Conservation (phyloP, 2,329 filamentous ascomycete genomes). For the Colletotrichum eremochloae region DNA sequence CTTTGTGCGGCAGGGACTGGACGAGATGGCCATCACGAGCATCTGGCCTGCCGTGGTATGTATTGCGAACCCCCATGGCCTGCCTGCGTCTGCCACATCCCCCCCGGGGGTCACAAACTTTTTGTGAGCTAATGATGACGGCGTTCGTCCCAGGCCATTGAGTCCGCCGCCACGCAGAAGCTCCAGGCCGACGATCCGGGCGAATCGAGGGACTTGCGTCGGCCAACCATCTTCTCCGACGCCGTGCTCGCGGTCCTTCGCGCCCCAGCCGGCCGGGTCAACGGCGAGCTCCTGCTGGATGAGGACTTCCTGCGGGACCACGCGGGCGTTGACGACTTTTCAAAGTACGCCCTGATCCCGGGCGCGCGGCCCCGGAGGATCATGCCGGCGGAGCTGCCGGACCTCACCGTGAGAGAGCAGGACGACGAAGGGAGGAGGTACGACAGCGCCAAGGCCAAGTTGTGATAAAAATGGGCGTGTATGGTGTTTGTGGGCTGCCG, state of each 20-base stretch:
- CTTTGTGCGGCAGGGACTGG: slow-evolving; percentile 74
- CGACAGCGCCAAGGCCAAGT: slow-evolving; percentile 69
- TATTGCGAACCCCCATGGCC: not conserved
- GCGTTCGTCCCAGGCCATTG: slow-evolving; percentile 64
- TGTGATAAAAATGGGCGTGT: slow-evolving; percentile 47
- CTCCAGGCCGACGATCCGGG: slow-evolving; percentile 60
- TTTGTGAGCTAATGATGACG: not conserved
- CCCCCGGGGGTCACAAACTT: too few species aligned
- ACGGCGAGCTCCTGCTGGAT: slow-evolving; percentile 80
- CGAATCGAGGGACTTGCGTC: slow-evolving; percentile 72
- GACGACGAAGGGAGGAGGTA: slow-evolving; percentile 81
- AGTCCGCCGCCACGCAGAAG: slow-evolving; percentile 79
- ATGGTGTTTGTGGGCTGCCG: too few species aligned
- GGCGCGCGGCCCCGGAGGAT: slow-evolving; percentile 78
- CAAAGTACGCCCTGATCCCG: slow-evolving; percentile 76
- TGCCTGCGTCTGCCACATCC: not conserved
- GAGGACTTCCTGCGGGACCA: slow-evolving; percentile 82
- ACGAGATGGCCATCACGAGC: slow-evolving; percentile 81
- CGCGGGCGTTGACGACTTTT: slow-evolving; percentile 77
- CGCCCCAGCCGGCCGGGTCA: slow-evolving; percentile 72
- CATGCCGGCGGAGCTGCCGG: slow-evolving; percentile 79
- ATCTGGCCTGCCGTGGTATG: slow-evolving; percentile 84
- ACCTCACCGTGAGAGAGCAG: slow-evolving; percentile 81
- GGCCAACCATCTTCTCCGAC: slow-evolving; percentile 81
- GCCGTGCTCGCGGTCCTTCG: slow-evolving; percentile 80